Evolutionary conservation across 371 early-diverging fungal species (phyloP), one percentile per base, ranked within the genome.

Genomic region (Syncephalis fuscata): DNA sequence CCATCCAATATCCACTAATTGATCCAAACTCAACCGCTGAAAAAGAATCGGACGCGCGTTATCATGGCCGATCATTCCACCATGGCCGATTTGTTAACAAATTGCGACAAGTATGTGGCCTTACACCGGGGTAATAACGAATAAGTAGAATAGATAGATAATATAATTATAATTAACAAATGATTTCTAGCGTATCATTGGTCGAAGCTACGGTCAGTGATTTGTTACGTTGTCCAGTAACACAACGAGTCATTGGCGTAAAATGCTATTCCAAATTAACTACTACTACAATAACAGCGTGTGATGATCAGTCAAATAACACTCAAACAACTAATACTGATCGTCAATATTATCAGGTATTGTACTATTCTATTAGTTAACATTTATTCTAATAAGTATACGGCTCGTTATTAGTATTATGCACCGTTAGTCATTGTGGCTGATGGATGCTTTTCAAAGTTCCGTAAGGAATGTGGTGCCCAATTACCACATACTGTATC

Each of bases 371-470:
- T 32, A 11, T 11, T 32, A 32, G 11, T 32, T 4, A 32, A 32
- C n/a, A 11, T 32, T 4, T 32, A 11, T 32, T 4, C 11, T 7
- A 7, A 32, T 32, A 32, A 7, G 11, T 32, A 32, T 11, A 32
- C 11, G 4, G 32, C 4, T 32, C 11, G 43, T 38, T 20, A 32
- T 22, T 46, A 52, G 46, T 60, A 50, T 37, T 65, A 61, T 60
- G 87, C 85, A 2, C 77, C 83, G 5, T 59, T 92, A 19, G 85
- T 86, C 0, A 59, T 91, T 44, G 77, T 92, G 17, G 84, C 82
- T 1, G 93, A 95, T 60, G 96, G 96, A 17, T 82, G 88, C 52
- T 87, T 88, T 50, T 91, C 92, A 49, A 92, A 87, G 63, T 96
- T 94, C 67, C 73, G 96, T 44, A 85, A 82, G 51, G 71, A 80